Percentiles rank a stretch among this genome's conserved stretches.
These are phyloP conservation scores for Danielia oregonensis DNA, from an alignment of 805 yeast species.

Conservation along the genomic window DNA sequence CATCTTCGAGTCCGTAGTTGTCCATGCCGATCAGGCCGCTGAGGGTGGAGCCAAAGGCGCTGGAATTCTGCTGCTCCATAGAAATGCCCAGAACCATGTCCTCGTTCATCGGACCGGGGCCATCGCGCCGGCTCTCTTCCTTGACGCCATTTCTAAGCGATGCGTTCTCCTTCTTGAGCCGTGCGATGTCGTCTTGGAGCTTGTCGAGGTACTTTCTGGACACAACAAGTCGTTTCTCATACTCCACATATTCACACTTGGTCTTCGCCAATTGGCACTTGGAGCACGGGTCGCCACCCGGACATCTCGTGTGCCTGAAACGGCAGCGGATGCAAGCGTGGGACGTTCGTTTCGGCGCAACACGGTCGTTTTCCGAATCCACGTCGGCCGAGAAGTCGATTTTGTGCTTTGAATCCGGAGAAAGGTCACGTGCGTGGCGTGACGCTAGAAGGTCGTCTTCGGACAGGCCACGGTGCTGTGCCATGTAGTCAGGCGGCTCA, in stretches of 20 bases:
- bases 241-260: constrained; percentile 68
- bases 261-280: constrained; percentile 55
- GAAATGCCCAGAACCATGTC: no score
- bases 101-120: neutral
- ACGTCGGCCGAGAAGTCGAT: neutral
- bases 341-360: constrained; percentile 36
- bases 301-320: constrained; percentile 69
- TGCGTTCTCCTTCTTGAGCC: constrained; percentile 64
- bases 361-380: constrained; percentile 6
- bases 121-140: constrained; percentile 18
- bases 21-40: neutral
- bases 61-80: neutral
- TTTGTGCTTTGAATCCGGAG: neutral
- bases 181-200: constrained; percentile 63
- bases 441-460: no score
- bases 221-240: constrained; percentile 67
- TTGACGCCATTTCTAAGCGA: constrained; percentile 45
- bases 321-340: constrained; percentile 64
- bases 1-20: neutral
- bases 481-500: no score
- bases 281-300: constrained; percentile 71
- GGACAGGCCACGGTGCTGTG: no score
- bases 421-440: no score
- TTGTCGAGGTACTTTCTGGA: constrained; percentile 66
- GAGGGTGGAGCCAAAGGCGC: neutral